Base-by-base conservation (phyloP, 768 basidiomycete species). In the Punctularia strigosozonata region DNA sequence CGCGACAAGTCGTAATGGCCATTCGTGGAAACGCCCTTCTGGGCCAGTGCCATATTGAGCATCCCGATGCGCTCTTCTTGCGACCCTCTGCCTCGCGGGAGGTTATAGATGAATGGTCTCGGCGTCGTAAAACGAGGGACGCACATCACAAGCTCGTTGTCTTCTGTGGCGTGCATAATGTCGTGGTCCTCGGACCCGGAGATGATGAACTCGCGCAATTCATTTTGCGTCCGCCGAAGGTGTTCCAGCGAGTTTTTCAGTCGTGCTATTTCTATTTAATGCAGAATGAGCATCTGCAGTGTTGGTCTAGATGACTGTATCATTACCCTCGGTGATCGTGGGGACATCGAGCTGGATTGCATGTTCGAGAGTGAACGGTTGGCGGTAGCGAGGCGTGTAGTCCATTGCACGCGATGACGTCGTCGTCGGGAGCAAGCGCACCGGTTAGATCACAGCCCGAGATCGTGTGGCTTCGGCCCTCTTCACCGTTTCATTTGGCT, bases 11-110 rank as follows among this genome's bases (percentile, higher is more conserved):
- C 60, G 46, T 73, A 75, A 54, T 77, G 75, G 18, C 57, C 55
- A 31, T 56, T 40, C 19, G 56, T 38, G 15, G 48, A 38, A 15
- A 75, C 55, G 5, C 78, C 78, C 48, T 79, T 80, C 48, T 76
- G 67, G n/a, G 60, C 56, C 42, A 84, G 57, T 10, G 77, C 80
- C 46, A 77, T 56, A 51, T 69, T 75, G 36, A 85, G 64, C 42
- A 86, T 82, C 18, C 57, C 56, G 44, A 85, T 72, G 5, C 82
- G 68, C 50, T 89, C 86, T 50, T 80, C 71, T 57, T 88, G 86
- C 6, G 85, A 83, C 5, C 70, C 79, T 45, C 86, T 88, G 49
- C 20, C 45, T 22, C 10, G 10, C 18, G 33, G 8, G 18, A 20
- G 8, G 10, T 34, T 19, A 41, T 20, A 34, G 31, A 23, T 22